A percentile compares a stretch with the other conserved stretches of the same genome.
phyloP scores from a whole-genome alignment of 805 yeast species.

The Ogataea pilisensis region DNA sequence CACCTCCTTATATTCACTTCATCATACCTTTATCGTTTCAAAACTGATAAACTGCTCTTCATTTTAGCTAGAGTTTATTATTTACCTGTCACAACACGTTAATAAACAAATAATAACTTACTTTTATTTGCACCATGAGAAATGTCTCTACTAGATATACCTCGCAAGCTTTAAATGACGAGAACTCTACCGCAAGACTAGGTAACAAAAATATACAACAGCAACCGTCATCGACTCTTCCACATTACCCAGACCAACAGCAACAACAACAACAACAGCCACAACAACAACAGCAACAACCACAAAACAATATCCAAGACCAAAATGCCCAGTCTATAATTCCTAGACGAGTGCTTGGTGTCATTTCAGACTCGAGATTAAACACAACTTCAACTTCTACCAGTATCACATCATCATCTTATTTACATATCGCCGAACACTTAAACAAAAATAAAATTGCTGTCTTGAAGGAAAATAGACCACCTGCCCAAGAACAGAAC shows the following conservation, averaged over 20 bases:
- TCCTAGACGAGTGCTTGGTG: slow-evolving; percentile 27
- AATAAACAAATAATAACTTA: not conserved
- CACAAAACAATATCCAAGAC: not conserved
- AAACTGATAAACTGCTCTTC: not conserved
- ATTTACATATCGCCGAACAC: not conserved
- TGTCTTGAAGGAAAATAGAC: not conserved
- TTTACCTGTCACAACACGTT: slow-evolving; percentile 2
- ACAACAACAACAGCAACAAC: slow-evolving; percentile 6
- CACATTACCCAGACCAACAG: too few relatives aligned
- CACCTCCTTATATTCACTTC: not conserved
- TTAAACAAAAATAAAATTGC: not conserved
- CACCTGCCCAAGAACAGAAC: not conserved
- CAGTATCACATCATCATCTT: not conserved
- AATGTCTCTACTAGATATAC: slow-evolving; percentile 16
- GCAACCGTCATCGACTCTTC: not conserved
- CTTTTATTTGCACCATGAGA: slow-evolving; percentile 9
- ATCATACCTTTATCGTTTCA: not conserved
- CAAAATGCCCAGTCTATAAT: not conserved
- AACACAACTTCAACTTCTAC: slow-evolving; percentile 12
- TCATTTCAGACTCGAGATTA: slow-evolving; percentile 24
- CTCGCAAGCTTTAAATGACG: slow-evolving; percentile 18
- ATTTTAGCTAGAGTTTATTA: slow-evolving; percentile 1
- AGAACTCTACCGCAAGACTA: slow-evolving; percentile 15
- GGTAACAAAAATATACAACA: slow-evolving; percentile 2
- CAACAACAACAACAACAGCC: not conserved